Evolutionary conservation across 192 early-diverging fungal species (phyloP), one percentile per base, ranked within the genome.

Genomic region (Umbelopsis isabellina): DNA sequence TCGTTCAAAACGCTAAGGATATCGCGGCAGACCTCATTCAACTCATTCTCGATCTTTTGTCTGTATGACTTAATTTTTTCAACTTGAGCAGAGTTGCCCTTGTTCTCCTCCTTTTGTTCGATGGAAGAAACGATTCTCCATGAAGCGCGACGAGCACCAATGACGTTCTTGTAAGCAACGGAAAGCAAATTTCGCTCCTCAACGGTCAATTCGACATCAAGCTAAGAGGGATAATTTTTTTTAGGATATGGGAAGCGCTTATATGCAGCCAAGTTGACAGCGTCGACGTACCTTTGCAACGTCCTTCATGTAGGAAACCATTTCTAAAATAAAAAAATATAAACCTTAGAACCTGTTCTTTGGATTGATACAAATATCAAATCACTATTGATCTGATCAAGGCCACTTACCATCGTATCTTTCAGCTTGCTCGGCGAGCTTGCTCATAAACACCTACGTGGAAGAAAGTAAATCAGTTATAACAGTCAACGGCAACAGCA

Each of bases 121-220:
- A 98, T 97, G 55, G 96, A 97, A 68, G 94, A 94, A 50, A 98
- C 94, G 75, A 98, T 96, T 79, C 96, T 86, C 95, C 95, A 97
- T 51, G 95, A 96, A 30, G 95, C 95, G 82, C 96, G 94, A 76
- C 95, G 94, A 23, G 95, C 97, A 71, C 95, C 97, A 75, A 97
- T 97, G 27, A 96, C 91, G 85, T 98, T 98, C 91, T 98, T 98
- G 89, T 97, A 98, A 55, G 97, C 97, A 52, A 98, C 95, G 35
- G 93, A 95, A 52, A 98, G 86, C 70, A 98, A 85, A 84, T 98
- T 98, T 75, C 97, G 94, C 84, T 98, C 97, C 85, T 98, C 97
- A 64, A 98, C 91, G 16, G 95, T 90, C 75, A 96, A 88, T 78
- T 94, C 93, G 66, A 93, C 86, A 73, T 84, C 84, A 45, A 90